phyloP scores from a whole-genome alignment of 306 rosid species.

The Prunus mira region DNA sequence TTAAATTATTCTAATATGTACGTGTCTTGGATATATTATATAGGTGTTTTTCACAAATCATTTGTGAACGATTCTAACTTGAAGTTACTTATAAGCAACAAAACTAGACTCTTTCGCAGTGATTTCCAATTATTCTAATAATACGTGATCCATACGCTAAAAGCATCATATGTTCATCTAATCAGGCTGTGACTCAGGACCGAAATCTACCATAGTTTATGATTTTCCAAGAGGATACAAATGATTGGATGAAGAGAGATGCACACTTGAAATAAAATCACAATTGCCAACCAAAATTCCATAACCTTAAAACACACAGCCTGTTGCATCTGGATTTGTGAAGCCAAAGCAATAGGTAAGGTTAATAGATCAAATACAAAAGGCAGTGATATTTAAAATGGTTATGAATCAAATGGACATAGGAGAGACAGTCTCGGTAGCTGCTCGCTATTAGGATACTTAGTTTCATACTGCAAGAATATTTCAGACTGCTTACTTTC shows the following conservation, averaged over 20 bases:
- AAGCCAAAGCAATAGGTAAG: background rate
- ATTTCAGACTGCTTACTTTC: too few relatives aligned
- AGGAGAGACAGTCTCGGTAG: background rate
- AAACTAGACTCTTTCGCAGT: background rate
- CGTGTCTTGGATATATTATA: too few relatives aligned
- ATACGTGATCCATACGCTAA: background rate
- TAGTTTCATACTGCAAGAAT: too few relatives aligned
- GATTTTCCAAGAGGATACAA: background rate
- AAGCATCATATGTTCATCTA: background rate
- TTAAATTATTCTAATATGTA: too few relatives aligned
- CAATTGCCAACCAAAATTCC: background rate
- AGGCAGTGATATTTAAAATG: too few relatives aligned
- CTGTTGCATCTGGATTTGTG: background rate
- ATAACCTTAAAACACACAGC: background rate
- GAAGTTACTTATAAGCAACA: too few relatives aligned
- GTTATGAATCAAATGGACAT: background rate
- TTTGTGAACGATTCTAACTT: too few relatives aligned
- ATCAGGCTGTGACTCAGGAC: background rate
- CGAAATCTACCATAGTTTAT: too few relatives aligned
- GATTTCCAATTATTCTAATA: background rate
- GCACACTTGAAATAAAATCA: background rate
- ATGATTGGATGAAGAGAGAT: background rate
- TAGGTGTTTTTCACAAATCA: too few relatives aligned
- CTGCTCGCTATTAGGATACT: too few relatives aligned
- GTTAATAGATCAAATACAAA: background rate